Evolutionary conservation across 352 stramenopile species (phyloP).

Genomic region (Peronospora belbahrii): DNA sequence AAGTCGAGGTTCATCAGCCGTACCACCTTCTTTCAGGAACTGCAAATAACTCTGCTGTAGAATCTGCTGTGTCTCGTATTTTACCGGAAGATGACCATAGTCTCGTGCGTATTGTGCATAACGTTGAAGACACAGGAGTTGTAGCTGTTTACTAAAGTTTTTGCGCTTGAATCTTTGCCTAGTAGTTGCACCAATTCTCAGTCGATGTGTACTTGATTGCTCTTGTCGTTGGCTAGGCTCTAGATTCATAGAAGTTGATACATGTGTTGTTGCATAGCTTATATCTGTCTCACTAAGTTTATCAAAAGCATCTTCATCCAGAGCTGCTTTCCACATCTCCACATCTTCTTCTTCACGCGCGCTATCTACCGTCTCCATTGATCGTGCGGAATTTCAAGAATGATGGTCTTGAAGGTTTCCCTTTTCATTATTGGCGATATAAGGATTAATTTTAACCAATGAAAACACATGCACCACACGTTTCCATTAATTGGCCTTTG

Average conservation of each 20-base stretch:
- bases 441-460: constrained; percentile 20
- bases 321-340: constrained; percentile 42
- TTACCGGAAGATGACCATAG: constrained; percentile 33
- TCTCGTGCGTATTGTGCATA: constrained; percentile 40
- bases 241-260: constrained; percentile 2
- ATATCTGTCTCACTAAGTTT: constrained; percentile 33
- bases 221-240: constrained; percentile 13
- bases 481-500: constrained; percentile 5
- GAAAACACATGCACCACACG: constrained; percentile 18
- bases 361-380: constrained; percentile 7
- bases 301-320: constrained; percentile 38
- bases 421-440: constrained; percentile 22
- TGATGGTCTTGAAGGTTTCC: constrained; percentile 19
- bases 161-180: constrained; percentile 44
- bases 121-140: constrained; percentile 48
- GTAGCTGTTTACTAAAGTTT: constrained; percentile 64
- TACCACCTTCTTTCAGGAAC: constrained; percentile 46
- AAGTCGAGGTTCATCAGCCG: constrained; percentile 38
- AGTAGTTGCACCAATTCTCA: neutral
- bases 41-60: constrained; percentile 45
- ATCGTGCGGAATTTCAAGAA: constrained; percentile 11
- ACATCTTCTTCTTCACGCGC: constrained; percentile 35
- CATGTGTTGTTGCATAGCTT: constrained; percentile 10
- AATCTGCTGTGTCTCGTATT: constrained; percentile 39
- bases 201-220: neutral